phyloP scores from a whole-genome alignment of 148 eudicot genomes.

The Cornus kousa region DNA sequence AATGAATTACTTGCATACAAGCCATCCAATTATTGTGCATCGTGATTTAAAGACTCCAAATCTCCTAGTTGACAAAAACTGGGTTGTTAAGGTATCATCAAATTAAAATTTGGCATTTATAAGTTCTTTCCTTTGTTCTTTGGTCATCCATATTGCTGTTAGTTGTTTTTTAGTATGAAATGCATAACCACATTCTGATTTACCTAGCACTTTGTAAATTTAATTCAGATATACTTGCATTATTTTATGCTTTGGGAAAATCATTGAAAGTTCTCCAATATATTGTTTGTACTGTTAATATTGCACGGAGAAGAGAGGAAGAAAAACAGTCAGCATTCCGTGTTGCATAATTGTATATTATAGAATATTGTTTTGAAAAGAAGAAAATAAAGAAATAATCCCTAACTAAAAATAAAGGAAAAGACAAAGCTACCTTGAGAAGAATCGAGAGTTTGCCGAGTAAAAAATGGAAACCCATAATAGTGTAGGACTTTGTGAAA shows the following conservation, averaged over 20 bases:
- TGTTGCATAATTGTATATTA: no score
- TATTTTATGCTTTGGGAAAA: neutral
- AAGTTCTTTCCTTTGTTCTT: neutral
- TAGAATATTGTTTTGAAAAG: no score
- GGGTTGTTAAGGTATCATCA: slow-evolving; percentile 86
- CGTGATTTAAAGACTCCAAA: slow-evolving; percentile 96
- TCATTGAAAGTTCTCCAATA: neutral
- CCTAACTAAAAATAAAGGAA: no score
- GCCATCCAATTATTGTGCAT: slow-evolving; percentile 89
- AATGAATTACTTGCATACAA: slow-evolving; percentile 94
- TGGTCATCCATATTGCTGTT: neutral
- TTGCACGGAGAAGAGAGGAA: no score
- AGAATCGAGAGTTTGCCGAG: no score
- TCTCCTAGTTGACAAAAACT: slow-evolving; percentile 94
- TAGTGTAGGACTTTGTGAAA: no score
- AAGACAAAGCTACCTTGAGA: no score
- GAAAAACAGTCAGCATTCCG: no score
- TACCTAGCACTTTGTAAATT: neutral
- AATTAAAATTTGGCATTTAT: neutral
- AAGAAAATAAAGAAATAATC: no score
- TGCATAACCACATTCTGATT: neutral
- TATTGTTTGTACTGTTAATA: neutral
- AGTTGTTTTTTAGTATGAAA: neutral
- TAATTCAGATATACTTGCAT: neutral
- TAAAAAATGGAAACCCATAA: no score